Conservation (phyloP, 2,329 filamentous ascomycete species). For the Cercospora berteroae region DNA sequence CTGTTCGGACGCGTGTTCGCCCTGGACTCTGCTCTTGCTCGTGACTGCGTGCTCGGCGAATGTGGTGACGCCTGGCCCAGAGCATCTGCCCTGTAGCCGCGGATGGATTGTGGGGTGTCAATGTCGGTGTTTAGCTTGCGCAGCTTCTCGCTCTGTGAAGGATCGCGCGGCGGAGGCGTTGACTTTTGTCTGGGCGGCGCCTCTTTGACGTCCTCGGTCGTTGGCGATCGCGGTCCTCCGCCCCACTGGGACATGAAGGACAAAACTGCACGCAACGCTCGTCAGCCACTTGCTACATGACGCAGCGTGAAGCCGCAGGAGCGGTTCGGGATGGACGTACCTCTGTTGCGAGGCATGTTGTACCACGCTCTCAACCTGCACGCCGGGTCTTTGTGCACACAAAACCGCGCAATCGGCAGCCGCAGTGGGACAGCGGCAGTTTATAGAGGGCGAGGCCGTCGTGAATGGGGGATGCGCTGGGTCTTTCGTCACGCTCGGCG, state of each 20-base stretch:
- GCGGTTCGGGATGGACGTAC: conserved; percentile 29
- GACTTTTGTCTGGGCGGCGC: conserved; percentile 13
- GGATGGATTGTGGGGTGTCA: conserved; percentile 20
- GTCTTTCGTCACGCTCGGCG: conserved; percentile 4
- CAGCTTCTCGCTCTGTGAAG: conserved; percentile 21
- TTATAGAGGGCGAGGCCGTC: not conserved
- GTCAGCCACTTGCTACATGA: conserved; percentile 13
- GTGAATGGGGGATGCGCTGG: not conserved
- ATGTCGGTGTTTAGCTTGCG: conserved; percentile 30
- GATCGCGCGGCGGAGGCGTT: conserved; percentile 18
- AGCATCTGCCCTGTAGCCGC: conserved; percentile 37
- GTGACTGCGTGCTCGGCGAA: conserved; percentile 39
- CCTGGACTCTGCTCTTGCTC: conserved; percentile 48
- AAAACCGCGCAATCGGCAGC: not conserved
- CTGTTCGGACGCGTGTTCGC: conserved; percentile 70
- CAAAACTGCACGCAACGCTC: conserved; percentile 57
- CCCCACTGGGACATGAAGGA: conserved; percentile 87
- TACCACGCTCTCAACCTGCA: conserved; percentile 16
- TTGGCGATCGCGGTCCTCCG: conserved; percentile 39
- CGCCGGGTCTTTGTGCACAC: conserved; percentile 10
- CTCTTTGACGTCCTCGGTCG: conserved; percentile 18
- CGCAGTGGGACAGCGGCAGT: not conserved
- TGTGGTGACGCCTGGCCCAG: conserved; percentile 41
- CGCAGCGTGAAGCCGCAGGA: conserved; percentile 9
- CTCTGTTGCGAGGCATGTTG: conserved; percentile 40